Evolutionary conservation across 2,329 filamentous ascomycete species (phyloP).

Genomic region (Ambrosiella xylebori): DNA sequence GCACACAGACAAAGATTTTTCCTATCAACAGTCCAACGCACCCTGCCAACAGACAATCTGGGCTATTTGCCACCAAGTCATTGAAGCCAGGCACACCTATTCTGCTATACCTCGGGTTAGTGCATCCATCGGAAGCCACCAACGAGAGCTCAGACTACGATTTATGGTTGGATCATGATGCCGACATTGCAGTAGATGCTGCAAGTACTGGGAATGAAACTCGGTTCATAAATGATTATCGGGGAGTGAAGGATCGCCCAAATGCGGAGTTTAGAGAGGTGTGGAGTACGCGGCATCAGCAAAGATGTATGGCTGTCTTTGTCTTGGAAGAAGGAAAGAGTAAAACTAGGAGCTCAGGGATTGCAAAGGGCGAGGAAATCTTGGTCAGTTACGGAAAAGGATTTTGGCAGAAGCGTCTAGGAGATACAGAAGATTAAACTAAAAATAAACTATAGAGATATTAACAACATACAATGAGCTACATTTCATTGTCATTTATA

Average conservation of each 20-base stretch:
- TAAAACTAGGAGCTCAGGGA: slow-evolving; percentile 19
- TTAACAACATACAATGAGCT: not conserved
- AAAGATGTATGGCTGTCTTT: slow-evolving; percentile 41
- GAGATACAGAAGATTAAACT: not conserved
- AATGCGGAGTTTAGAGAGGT: slow-evolving; percentile 43
- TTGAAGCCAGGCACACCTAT: slow-evolving; percentile 39
- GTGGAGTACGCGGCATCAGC: slow-evolving; percentile 34
- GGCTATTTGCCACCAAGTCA: slow-evolving; percentile 40
- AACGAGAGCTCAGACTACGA: slow-evolving; percentile 40
- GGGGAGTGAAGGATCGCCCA: slow-evolving; percentile 34
- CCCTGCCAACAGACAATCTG: slow-evolving; percentile 40
- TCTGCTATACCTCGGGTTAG: slow-evolving; percentile 42
- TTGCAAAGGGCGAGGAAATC: slow-evolving; percentile 45
- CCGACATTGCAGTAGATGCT: slow-evolving; percentile 43
- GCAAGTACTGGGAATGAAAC: slow-evolving; percentile 42
- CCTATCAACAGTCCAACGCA: slow-evolving; percentile 33
- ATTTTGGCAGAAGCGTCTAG: slow-evolving; percentile 31
- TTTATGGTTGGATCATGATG: slow-evolving; percentile 41
- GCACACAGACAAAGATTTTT: slow-evolving; percentile 34
- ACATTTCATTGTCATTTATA: too few species aligned
- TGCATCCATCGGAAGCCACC: slow-evolving; percentile 27
- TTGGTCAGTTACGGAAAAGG: slow-evolving; percentile 51
- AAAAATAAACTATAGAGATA: not conserved
- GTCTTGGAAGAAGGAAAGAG: slow-evolving; percentile 30
- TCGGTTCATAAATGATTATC: slow-evolving; percentile 49